Evolutionary conservation across 164 flowering plant species (phyloP), one percentile per base, ranked within the genome.

Genomic region (Stephania japonica): DNA sequence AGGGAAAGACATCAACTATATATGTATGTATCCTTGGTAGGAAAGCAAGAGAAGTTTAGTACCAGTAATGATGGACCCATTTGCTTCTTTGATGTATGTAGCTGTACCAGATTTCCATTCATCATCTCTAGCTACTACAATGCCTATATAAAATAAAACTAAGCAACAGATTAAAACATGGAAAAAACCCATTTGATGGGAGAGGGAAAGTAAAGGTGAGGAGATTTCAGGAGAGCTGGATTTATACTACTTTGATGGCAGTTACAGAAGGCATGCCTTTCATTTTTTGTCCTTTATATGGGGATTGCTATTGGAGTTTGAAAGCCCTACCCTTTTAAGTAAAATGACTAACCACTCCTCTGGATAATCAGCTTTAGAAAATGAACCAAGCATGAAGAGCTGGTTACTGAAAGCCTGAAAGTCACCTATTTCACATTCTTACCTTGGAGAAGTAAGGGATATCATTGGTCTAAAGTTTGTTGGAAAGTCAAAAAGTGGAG

Each of bases 41-140:
- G 18, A 21, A 64, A 59, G 72, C 21, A 27, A 79, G 73, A 73
- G 71, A 59, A 75, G 32, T 32, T 2, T 0, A 0, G 38, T 80
- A 88, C 93, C 91, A 42, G 78, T 83, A 59, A 80, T 78, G 72
- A 88, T 83, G 7, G 94, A 84, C 32, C 81, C 86, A 75, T 89
- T 81, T 65, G 84, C 73, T 50, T 88, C 90, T 73, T 79, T 87
- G 82, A 88, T 72, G 81, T 74, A 86, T 41, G 97, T 91, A 41
- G 94, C 94, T 62, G 92, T 86, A 14, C 86, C 97, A 23, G 85
- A 72, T 78, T 75, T 86, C 92, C 97, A 91, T 63, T 85, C 88
- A 9, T 75, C 82, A n/a, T 81, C 80, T 6, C 32, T 69, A 64
- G 77, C 80, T 8, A 53, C 14, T 64, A 32, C 23, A 9, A 27